Base-by-base conservation (phyloP, 768 basidiomycete genomes). In the Kwoniella heveanensis region DNA sequence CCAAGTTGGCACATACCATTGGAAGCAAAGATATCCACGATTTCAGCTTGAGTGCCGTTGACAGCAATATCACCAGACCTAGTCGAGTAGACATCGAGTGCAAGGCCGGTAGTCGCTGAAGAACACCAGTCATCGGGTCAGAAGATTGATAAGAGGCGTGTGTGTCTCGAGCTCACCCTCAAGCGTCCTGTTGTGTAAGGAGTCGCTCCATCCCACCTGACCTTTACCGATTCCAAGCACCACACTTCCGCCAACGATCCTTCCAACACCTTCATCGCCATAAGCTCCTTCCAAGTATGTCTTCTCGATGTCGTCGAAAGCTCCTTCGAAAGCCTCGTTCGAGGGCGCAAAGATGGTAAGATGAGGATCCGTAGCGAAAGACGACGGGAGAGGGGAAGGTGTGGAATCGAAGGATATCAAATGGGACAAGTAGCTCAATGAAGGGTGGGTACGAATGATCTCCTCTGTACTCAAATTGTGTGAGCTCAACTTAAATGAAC, bases 271-370 rank as follows among this genome's bases (percentile, higher is more conserved):
- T 68, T 90, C 87, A 15, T 85, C 82, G 0, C 94, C 91, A 70
- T 89, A 95, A 64, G 87, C 86, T 70, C 90, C 92, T 80, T 94
- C 90, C 13, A 99, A 83, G 78, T 96, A 99, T 2, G 90, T 78
- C 49, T 88, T 86, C 77, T 98, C 93, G 54, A 91, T 85, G 9
- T 83, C 83, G 65, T 90, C 85, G 36, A 99, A 82, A 10, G 80
- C 80, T n/a, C 87, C 80, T 0, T 53, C 17, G 88, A 92, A 98
- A 13, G 95, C 96, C 36, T 85, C 80, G 77, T 96, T 85, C 25
- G 89, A 83, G 0, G 96, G 95, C 7, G 95, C 85, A 78, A 99
- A 99, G 27, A 98, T 69, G 0, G 96, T 96, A 49, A 95, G 80
- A 72, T 88, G 86, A 4, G 90, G 81, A 0, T 88, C 87, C 0